A percentile compares a stretch with the other conserved stretches of the same genome.
phyloP scores from a whole-genome alignment of 2,329 filamentous ascomycete species.

The Rachicladosporium sp. region DNA sequence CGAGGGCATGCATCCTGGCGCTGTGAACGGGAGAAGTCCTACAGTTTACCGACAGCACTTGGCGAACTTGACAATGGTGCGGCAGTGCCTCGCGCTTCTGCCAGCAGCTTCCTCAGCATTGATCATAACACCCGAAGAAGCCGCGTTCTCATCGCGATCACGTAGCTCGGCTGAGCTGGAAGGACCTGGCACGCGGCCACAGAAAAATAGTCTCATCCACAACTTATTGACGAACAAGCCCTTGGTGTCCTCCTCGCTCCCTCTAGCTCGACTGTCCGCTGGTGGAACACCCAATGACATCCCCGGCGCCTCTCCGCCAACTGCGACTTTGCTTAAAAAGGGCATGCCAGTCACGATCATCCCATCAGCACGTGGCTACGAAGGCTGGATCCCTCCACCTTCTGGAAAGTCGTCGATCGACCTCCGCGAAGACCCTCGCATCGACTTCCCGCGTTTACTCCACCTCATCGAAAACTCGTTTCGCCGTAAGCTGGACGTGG shows the following conservation, averaged over 20 bases:
- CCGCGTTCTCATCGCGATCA: constrained; percentile 46
- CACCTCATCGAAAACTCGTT: constrained; percentile 92
- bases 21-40: constrained; percentile 1
- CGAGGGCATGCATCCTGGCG: constrained; percentile 1
- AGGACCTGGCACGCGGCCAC: constrained; percentile 39
- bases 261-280: constrained; percentile 49
- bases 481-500: constrained; percentile 66
- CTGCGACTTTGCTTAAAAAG: constrained; percentile 75
- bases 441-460: constrained; percentile 72
- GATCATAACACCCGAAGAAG: constrained; percentile 75
- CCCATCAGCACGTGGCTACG: constrained; percentile 50
- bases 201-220: constrained; percentile 80
- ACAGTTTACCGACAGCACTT: constrained; percentile 37
- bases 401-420: constrained; percentile 49
- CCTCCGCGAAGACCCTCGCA: constrained; percentile 59
- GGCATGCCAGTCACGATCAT: constrained; percentile 82
- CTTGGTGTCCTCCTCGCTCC: constrained; percentile 80
- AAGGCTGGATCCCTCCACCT: constrained; percentile 56
- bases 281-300: constrained; percentile 7
- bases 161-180: constrained; percentile 12
- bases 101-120: constrained; percentile 77
- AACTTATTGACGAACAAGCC: constrained; percentile 94
- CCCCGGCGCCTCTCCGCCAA: constrained; percentile 19
- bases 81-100: constrained; percentile 58
- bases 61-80: constrained; percentile 62